Evolutionary conservation across 768 basidiomycete genomes (phyloP).

Genomic region (Lentinus brumalis): DNA sequence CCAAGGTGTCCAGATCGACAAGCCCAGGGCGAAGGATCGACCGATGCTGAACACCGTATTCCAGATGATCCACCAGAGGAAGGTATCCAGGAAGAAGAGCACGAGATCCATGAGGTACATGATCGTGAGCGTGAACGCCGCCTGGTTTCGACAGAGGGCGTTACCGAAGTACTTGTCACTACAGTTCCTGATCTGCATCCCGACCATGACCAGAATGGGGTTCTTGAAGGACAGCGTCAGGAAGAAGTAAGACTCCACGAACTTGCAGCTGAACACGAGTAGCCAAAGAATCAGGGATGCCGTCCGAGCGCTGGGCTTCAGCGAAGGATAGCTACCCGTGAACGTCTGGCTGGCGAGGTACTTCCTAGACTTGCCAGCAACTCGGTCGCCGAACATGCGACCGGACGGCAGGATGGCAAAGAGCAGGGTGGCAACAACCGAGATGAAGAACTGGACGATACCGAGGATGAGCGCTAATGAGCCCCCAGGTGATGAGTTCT

Average conservation of each 20-base stretch:
- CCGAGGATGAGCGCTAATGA: slow-evolving; percentile 88
- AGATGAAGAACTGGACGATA: slow-evolving; percentile 95
- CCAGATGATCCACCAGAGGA: slow-evolving; percentile 99
- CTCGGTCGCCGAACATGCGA: slow-evolving; percentile 98
- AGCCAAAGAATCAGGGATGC: slow-evolving; percentile 86
- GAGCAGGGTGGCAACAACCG: slow-evolving; percentile 80
- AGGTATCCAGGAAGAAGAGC: slow-evolving; percentile 98
- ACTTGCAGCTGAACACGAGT: slow-evolving; percentile 95
- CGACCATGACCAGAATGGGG: slow-evolving; percentile 93
- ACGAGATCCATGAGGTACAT: slow-evolving; percentile 99
- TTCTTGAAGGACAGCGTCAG: slow-evolving; percentile 92
- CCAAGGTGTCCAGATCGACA: slow-evolving; percentile 99
- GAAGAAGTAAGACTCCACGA: slow-evolving; percentile 98
- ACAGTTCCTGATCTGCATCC: slow-evolving; percentile 94
- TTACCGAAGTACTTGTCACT: slow-evolving; percentile 83
- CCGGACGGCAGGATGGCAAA: slow-evolving; percentile 95
- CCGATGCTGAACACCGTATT: slow-evolving; percentile 92
- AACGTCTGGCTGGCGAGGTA: slow-evolving; percentile 99
- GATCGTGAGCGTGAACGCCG: slow-evolving; percentile 92
- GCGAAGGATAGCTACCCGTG: slow-evolving; percentile 88
- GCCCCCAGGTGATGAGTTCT: slow-evolving; percentile 59
- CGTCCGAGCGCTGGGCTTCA: slow-evolving; percentile 64
- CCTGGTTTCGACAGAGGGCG: slow-evolving; percentile 87
- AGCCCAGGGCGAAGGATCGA: slow-evolving; percentile 85
- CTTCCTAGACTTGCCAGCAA: slow-evolving; percentile 92